Evolutionary conservation across 192 early-diverging fungal genomes (phyloP).

Genomic region (Thamnidium elegans): DNA sequence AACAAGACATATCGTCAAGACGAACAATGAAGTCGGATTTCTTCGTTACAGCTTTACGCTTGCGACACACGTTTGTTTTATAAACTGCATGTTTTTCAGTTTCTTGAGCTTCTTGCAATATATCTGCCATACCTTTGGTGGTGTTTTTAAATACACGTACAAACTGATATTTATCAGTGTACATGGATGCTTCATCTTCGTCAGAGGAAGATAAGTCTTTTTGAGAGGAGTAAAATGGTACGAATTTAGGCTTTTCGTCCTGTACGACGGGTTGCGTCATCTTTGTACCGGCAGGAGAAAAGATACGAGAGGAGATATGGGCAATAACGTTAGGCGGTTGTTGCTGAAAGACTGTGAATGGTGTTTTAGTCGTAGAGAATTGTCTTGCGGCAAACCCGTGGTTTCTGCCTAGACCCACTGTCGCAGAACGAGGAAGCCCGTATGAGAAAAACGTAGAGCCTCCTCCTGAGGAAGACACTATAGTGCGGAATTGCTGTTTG

Average conservation of each 20-base stretch:
- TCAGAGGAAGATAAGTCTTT: too few species aligned
- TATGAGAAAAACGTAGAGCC: too few species aligned
- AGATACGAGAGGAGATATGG: slow-evolving; percentile 28
- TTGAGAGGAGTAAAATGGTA: not conserved
- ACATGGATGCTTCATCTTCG: too few species aligned
- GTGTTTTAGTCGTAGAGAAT: slow-evolving; percentile 15
- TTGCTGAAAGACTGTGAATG: slow-evolving; percentile 10
- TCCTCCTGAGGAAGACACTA: slow-evolving; percentile 2
- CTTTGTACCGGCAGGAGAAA: slow-evolving; percentile 15
- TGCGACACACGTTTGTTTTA: too few species aligned
- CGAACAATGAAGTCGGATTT: slow-evolving; percentile 3
- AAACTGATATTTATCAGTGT: too few species aligned
- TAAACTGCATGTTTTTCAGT: too few species aligned
- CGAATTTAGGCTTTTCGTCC: not conserved
- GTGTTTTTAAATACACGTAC: too few species aligned
- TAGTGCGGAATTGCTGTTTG: slow-evolving; percentile 3
- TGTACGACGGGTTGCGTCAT: not conserved
- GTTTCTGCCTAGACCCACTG: not conserved
- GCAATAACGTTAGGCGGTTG: slow-evolving; percentile 7
- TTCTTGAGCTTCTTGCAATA: too few species aligned
- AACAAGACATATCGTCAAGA: slow-evolving; percentile 1
- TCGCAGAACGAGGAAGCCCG: slow-evolving; percentile 19
- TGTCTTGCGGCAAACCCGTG: slow-evolving; percentile 1
- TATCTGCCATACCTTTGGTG: too few species aligned
- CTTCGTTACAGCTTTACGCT: not conserved